A percentile compares a stretch with the other conserved stretches of the same genome.
Conservation (phyloP, 768 basidiomycete genomes). For the Coprinopsis strossmayeri region DNA sequence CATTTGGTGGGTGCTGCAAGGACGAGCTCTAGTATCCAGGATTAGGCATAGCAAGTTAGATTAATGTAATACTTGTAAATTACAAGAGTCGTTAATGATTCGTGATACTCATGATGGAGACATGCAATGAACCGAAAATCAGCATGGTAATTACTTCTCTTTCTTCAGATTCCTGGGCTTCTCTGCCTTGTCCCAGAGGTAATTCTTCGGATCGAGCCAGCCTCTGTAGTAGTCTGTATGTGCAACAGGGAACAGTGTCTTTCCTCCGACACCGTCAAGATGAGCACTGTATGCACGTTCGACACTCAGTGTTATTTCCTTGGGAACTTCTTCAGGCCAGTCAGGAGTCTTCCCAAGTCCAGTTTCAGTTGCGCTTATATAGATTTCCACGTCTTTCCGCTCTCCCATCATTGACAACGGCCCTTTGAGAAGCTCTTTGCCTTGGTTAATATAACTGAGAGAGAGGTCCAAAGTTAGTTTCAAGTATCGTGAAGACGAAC, state of each 20-base stretch:
- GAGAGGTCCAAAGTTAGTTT: neutral
- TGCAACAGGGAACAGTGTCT: constrained; percentile 56
- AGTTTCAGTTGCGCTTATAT: constrained; percentile 45
- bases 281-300: constrained; percentile 41
- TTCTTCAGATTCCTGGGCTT: too few species aligned
- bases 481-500: neutral
- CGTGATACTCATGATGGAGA: too few species aligned
- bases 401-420: constrained; percentile 40
- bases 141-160: too few species aligned
- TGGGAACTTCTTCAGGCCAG: constrained; percentile 32
- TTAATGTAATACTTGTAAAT: neutral
- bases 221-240: too few species aligned
- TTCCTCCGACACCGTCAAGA: constrained; percentile 59
- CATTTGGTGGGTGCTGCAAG: constrained; percentile 1
- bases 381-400: constrained; percentile 51
- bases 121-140: too few species aligned
- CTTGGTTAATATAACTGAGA: constrained; percentile 68
- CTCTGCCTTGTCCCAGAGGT: too few species aligned
- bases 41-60: neutral
- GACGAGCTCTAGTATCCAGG: neutral
- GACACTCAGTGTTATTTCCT: constrained; percentile 40
- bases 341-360: constrained; percentile 32
- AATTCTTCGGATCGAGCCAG: too few species aligned
- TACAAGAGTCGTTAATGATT: neutral
- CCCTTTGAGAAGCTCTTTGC: constrained; percentile 55